phyloP scores from a whole-genome alignment of 1,139 yeast species.

The Pichia sp. region DNA sequence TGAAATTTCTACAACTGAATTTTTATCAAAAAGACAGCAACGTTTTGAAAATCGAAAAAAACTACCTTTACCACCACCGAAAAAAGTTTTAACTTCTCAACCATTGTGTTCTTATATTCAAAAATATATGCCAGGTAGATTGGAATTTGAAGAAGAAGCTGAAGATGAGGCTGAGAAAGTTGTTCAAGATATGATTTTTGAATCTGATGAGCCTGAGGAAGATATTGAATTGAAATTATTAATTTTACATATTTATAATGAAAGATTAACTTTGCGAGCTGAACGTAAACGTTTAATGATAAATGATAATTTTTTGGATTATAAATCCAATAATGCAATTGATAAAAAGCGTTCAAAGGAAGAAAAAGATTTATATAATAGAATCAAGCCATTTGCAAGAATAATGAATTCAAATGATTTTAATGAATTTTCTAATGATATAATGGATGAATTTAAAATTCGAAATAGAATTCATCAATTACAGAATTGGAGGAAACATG shows the following conservation, averaged over 20 bases:
- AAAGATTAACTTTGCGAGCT: constrained; percentile 83
- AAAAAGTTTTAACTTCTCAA: constrained; percentile 83
- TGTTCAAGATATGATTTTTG: constrained; percentile 91
- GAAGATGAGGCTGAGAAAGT: constrained; percentile 95
- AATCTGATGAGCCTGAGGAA: constrained; percentile 80
- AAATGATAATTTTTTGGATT: constrained; percentile 73
- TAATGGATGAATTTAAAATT: constrained; percentile 70
- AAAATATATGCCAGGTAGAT: constrained; percentile 97
- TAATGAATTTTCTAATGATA: constrained; percentile 62
- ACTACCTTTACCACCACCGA: constrained; percentile 64
- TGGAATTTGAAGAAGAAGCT: constrained; percentile 92
- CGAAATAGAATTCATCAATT: constrained; percentile 79
- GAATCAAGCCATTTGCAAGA: constrained; percentile 74
- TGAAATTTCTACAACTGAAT: constrained; percentile 58
- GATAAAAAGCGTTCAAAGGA: constrained; percentile 85
- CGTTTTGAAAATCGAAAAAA: constrained; percentile 68
- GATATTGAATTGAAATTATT: constrained; percentile 88
- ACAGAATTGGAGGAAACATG: constrained; percentile 90
- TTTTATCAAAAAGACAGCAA: constrained; percentile 59
- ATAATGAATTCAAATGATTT: constrained; percentile 78
- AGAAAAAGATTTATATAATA: constrained; percentile 73
- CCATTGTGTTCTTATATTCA: constrained; percentile 96
- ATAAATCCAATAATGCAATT: constrained; percentile 65
- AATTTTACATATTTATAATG: constrained; percentile 80
- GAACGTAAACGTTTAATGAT: constrained; percentile 82